These are phyloP conservation scores for Draba incana DNA, from an alignment of 345 rosid genomes.

Conservation along the genomic window DNA sequence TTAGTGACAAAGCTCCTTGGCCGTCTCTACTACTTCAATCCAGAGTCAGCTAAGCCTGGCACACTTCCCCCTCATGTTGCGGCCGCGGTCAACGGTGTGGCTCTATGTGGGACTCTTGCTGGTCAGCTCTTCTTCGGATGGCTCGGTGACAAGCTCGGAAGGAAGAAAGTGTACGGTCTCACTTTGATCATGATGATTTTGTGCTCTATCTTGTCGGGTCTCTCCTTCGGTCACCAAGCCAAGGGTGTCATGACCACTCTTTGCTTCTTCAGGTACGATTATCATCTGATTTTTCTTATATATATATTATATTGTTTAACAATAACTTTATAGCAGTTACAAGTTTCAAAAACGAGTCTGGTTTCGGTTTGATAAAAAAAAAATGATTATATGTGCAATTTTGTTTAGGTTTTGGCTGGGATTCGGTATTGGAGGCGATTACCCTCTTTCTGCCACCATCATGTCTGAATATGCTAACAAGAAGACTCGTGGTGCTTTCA, in stretches of 20 bases:
- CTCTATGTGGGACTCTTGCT: slow-evolving; percentile 39
- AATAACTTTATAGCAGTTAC: neutral
- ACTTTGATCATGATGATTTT: slow-evolving; percentile 48
- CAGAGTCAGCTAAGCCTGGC: slow-evolving; percentile 39
- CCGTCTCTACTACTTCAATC: slow-evolving; percentile 47
- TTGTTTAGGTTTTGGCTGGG: slow-evolving; percentile 45
- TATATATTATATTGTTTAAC: too few relatives aligned
- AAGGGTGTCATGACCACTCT: slow-evolving; percentile 46
- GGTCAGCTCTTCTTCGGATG: slow-evolving; percentile 51
- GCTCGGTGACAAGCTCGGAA: slow-evolving; percentile 51
- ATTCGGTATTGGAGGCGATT: slow-evolving; percentile 45
- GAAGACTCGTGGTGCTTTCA: slow-evolving; percentile 76
- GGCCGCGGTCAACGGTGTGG: slow-evolving; percentile 50
- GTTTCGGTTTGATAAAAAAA: too few relatives aligned
- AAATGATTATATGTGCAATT: too few relatives aligned
- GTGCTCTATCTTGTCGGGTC: slow-evolving; percentile 44
- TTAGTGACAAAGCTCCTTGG: slow-evolving; percentile 51
- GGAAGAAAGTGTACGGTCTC: slow-evolving; percentile 47
- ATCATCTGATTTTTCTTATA: neutral
- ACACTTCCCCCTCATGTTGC: slow-evolving; percentile 44
- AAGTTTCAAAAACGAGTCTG: too few relatives aligned
- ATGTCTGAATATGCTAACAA: slow-evolving; percentile 49
- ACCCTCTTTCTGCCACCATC: slow-evolving; percentile 47
- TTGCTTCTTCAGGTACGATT: slow-evolving; percentile 44
- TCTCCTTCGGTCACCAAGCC: slow-evolving; percentile 37